Conservation (phyloP, 2,329 filamentous ascomycete genomes). For the Aspergillus tanneri region DNA sequence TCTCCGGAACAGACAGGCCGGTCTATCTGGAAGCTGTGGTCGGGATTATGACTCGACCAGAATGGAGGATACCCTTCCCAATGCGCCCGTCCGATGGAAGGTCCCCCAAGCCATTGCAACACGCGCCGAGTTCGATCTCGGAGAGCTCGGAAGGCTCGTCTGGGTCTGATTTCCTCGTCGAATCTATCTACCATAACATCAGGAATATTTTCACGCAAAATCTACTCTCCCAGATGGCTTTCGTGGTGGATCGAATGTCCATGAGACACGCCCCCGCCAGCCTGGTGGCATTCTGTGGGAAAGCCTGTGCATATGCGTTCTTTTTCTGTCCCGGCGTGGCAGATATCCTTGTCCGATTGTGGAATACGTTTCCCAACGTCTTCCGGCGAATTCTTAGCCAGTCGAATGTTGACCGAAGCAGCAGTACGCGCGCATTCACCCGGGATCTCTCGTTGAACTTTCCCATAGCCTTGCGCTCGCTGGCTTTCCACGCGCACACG, state of each 20-base stretch:
- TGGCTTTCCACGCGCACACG: constrained; percentile 64
- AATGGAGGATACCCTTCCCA: constrained; percentile 74
- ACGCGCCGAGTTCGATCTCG: constrained; percentile 46
- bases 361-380: constrained; percentile 68
- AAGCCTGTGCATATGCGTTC: constrained; percentile 88
- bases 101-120: constrained; percentile 33
- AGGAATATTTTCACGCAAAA: constrained; percentile 83
- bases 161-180: constrained; percentile 66
- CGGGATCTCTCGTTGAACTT: constrained; percentile 68
- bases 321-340: constrained; percentile 87
- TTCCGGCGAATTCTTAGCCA: constrained; percentile 71
- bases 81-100: constrained; percentile 54
- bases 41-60: constrained; percentile 80
- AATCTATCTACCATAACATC: constrained; percentile 83
- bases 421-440: constrained; percentile 51
- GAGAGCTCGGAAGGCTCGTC: constrained; percentile 57
- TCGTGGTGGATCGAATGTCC: constrained; percentile 87
- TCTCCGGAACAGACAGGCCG: constrained; percentile 80
- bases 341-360: constrained; percentile 77
- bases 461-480: constrained; percentile 61
- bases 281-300: constrained; percentile 81
- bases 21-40: constrained; percentile 74
- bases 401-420: constrained; percentile 61
- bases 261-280: constrained; percentile 69
- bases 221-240: constrained; percentile 75